Evolutionary conservation across 345 rosid genomes (phyloP).

Genomic region (Boechera divaricarpa): DNA sequence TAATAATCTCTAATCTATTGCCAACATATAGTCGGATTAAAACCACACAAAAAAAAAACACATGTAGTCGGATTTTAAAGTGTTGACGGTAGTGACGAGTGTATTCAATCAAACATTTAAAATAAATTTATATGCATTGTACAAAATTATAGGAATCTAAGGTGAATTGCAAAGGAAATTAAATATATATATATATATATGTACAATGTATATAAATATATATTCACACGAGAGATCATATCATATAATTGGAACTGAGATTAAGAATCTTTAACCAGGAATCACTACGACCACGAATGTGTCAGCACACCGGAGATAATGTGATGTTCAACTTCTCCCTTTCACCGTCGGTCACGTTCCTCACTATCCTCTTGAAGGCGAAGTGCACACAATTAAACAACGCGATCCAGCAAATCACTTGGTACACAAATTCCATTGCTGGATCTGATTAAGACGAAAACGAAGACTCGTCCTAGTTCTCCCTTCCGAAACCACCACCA

Average conservation of each 20-base stretch:
- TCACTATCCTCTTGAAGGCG: constrained; percentile 73
- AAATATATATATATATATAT: background rate
- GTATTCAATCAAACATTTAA: too few species aligned
- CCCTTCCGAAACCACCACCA: constrained; percentile 60
- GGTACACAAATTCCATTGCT: constrained; percentile 80
- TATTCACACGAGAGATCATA: constrained; percentile 8
- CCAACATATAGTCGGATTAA: too few species aligned
- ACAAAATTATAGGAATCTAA: background rate
- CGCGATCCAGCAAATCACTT: constrained; percentile 93
- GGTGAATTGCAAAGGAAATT: background rate
- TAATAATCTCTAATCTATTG: too few species aligned
- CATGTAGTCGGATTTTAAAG: too few species aligned
- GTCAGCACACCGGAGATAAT: constrained; percentile 60
- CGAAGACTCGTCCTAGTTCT: constrained; percentile 70
- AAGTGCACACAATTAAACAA: constrained; percentile 85
- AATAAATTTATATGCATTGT: too few species aligned
- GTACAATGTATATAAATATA: constrained; percentile 13
- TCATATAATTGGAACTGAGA: background rate
- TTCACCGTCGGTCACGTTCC: constrained; percentile 54
- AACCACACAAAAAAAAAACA: too few species aligned
- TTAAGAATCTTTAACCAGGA: background rate
- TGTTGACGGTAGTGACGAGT: too few species aligned
- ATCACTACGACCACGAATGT: background rate
- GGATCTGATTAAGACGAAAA: constrained; percentile 61
- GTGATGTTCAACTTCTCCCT: constrained; percentile 68